Conservation (phyloP, 371 early-diverging fungal genomes). For the Rhizopus microsporus region DNA sequence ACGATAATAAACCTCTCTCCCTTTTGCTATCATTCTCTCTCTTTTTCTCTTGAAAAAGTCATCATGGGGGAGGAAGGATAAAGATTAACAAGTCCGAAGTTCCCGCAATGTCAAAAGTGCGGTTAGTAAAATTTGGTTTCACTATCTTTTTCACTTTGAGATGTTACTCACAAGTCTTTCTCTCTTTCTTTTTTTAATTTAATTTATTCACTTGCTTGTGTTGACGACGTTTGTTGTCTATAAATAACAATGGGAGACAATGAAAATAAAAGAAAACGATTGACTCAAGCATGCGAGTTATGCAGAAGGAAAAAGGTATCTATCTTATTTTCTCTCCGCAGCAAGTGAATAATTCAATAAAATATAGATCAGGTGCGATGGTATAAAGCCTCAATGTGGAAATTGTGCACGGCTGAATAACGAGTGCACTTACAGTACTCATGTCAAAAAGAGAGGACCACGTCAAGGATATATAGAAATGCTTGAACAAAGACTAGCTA, state of each 20-base stretch:
- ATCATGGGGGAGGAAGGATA: too few species aligned
- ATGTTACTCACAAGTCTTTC: too few species aligned
- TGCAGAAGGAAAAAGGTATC: conserved; percentile 80
- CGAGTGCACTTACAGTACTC: conserved; percentile 73
- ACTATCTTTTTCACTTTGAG: too few species aligned
- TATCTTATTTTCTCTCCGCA: conserved; percentile 3
- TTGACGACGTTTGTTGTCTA: not conserved
- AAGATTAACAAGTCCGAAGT: too few species aligned
- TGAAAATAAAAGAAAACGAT: conserved; percentile 62
- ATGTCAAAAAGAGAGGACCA: conserved; percentile 75
- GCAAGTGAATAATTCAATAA: conserved; percentile 7
- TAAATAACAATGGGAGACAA: not conserved
- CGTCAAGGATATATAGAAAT: conserved; percentile 81
- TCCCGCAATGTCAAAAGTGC: too few species aligned
- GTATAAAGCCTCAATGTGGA: conserved; percentile 72
- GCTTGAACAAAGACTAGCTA: conserved; percentile 70
- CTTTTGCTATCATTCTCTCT: too few species aligned
- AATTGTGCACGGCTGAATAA: conserved; percentile 69
- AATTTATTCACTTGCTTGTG: not conserved
- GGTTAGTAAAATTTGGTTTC: too few species aligned
- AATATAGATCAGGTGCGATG: conserved; percentile 75
- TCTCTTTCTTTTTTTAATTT: not conserved
- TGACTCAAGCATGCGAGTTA: conserved; percentile 80
- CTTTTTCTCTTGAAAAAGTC: too few species aligned
- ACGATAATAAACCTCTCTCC: too few species aligned